Evolutionary conservation across 441 rosid genomes (phyloP).

Genomic region (Eruca vesicaria): DNA sequence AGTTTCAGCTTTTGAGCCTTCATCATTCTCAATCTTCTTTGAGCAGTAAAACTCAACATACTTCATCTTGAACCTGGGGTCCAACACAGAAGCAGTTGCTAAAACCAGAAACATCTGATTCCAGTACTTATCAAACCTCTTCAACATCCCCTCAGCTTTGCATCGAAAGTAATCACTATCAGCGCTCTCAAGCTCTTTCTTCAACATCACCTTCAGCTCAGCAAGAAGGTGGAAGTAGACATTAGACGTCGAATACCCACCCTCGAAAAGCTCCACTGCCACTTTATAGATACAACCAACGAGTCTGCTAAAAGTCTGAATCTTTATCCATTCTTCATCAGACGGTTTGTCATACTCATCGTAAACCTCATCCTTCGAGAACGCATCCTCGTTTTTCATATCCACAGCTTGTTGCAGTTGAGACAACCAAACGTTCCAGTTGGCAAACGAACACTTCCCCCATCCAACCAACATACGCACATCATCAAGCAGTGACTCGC

Average conservation of each 20-base stretch:
- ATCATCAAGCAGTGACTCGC: constrained; percentile 52
- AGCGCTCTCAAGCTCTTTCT: constrained; percentile 49
- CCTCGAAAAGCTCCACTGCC: constrained; percentile 47
- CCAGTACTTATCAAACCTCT: constrained; percentile 70
- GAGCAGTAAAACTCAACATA: constrained; percentile 73
- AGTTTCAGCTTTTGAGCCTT: constrained; percentile 29
- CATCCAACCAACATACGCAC: constrained; percentile 18
- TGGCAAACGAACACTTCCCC: not conserved
- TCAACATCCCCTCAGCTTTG: constrained; percentile 46
- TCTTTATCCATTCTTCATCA: constrained; percentile 74
- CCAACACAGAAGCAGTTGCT: constrained; percentile 78
- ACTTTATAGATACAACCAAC: constrained; percentile 68
- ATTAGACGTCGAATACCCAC: constrained; percentile 52
- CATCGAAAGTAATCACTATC: constrained; percentile 43
- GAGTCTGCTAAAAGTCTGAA: constrained; percentile 54
- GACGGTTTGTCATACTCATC: constrained; percentile 68
- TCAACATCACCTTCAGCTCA: constrained; percentile 60
- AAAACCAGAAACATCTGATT: constrained; percentile 62
- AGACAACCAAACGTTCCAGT: constrained; percentile 7
- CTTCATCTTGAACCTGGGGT: constrained; percentile 81
- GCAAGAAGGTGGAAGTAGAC: constrained; percentile 60
- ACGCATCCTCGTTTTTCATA: constrained; percentile 58
- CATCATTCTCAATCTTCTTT: constrained; percentile 43
- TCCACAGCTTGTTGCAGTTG: constrained; percentile 17
- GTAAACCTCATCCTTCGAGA: constrained; percentile 61